These are phyloP conservation scores for Brassica balearica DNA, from an alignment of 441 rosid species.

Conservation along the genomic window DNA sequence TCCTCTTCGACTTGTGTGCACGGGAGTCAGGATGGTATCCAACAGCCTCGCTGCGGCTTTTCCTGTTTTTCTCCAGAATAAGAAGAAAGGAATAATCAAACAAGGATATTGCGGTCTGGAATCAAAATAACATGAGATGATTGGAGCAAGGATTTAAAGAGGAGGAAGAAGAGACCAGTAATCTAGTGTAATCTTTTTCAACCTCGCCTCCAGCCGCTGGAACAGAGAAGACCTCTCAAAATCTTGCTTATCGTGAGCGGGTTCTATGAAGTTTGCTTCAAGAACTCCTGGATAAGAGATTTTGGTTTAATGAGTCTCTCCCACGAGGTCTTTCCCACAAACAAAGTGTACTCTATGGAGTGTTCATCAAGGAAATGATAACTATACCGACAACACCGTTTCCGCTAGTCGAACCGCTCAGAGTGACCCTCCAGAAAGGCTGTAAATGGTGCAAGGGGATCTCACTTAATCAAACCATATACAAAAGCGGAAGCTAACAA, in stretches of 20 bases:
- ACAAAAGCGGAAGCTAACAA: conserved; percentile 24
- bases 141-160: conserved; percentile 10
- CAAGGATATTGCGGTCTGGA: background rate
- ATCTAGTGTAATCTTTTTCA: conserved; percentile 65
- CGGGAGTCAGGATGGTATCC: conserved; percentile 50
- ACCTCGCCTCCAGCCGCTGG: conserved; percentile 71
- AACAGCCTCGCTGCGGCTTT: conserved; percentile 52
- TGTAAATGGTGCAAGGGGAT: conserved; percentile 47
- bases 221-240: conserved; percentile 92
- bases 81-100: background rate
- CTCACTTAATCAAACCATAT: conserved; percentile 31
- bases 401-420: conserved; percentile 59
- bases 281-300: conserved; percentile 68
- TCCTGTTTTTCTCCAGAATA: conserved; percentile 57
- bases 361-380: conserved; percentile 27
- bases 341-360: conserved; percentile 23
- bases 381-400: conserved; percentile 79
- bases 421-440: conserved; percentile 93
- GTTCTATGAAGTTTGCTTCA: conserved; percentile 96
- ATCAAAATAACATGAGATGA: conserved; percentile 20
- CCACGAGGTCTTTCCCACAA: conserved; percentile 2
- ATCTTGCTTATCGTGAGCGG: conserved; percentile 98
- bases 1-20: conserved; percentile 34
- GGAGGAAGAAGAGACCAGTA: conserved; percentile 69
- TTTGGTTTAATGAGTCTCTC: conserved; percentile 23